Evolutionary conservation across 2,329 filamentous ascomycete genomes (phyloP).

Genomic region (Phyllosticta ampelicida): DNA sequence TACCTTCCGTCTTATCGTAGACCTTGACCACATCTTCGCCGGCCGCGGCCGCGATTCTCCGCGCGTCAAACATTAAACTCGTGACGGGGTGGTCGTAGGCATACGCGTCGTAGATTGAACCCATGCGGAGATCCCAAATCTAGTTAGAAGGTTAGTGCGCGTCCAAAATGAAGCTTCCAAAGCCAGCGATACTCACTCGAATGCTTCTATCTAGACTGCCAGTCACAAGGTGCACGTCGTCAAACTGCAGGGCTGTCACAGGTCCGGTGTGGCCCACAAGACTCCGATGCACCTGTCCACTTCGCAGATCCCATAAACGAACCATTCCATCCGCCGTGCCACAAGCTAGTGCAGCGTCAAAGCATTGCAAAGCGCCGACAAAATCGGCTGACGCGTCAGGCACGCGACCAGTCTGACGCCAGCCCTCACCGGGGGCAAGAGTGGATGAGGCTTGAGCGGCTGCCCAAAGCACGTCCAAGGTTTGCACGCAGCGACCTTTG

Average conservation of each 20-base stretch:
- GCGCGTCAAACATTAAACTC: constrained; percentile 92
- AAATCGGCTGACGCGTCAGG: constrained; percentile 70
- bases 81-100: constrained; percentile 88
- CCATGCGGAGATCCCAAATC: constrained; percentile 98
- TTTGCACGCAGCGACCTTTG: constrained; percentile 95
- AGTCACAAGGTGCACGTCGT: constrained; percentile 89
- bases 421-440: constrained; percentile 50
- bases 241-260: constrained; percentile 90
- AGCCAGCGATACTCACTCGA: constrained; percentile 52
- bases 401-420: constrained; percentile 61
- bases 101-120: constrained; percentile 90
- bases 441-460: constrained; percentile 76
- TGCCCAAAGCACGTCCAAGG: constrained; percentile 94
- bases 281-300: constrained; percentile 92
- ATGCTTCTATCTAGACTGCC: constrained; percentile 88
- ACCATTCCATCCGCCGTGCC: constrained; percentile 98
- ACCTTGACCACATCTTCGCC: constrained; percentile 93
- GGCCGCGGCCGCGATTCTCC: constrained; percentile 80
- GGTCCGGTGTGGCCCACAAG: constrained; percentile 91
- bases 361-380: constrained; percentile 88
- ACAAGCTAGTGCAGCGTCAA: constrained; percentile 89
- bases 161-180: not conserved
- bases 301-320: constrained; percentile 88
- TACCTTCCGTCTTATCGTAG: constrained; percentile 92
- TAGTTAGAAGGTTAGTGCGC: constrained; percentile 28